Percentiles rank a stretch among this genome's conserved stretches.
Evolutionary conservation across 2,329 filamentous ascomycete species (phyloP).

Genomic region (Xylariaceae sp.): DNA sequence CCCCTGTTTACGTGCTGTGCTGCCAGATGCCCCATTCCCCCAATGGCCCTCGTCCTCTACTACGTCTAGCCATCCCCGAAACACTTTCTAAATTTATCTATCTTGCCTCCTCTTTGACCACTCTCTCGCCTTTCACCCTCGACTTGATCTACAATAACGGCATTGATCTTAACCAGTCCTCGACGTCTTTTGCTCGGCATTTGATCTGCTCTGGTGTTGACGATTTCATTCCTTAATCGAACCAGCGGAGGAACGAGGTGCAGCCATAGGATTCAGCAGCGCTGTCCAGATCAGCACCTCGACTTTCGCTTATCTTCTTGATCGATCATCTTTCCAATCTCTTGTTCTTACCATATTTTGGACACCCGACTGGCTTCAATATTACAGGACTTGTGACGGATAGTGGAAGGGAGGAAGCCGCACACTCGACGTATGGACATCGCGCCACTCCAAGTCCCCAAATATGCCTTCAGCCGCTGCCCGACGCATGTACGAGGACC

Average conservation of each 20-base stretch:
- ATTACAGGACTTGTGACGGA: too few relatives aligned
- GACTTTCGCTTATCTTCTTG: conserved; percentile 19
- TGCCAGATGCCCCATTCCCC: conserved; percentile 17
- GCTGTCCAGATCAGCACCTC: conserved; percentile 44
- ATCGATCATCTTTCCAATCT: conserved; percentile 23
- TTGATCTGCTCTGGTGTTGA: too few relatives aligned
- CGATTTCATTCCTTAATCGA: conserved; percentile 11
- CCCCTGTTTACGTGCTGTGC: conserved; percentile 18
- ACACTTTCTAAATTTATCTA: conserved; percentile 24
- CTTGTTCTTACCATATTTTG: too few relatives aligned
- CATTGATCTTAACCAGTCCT: too few relatives aligned
- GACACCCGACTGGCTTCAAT: too few relatives aligned
- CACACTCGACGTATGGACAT: not conserved
- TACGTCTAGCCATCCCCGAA: conserved; percentile 26
- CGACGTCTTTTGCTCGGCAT: too few relatives aligned
- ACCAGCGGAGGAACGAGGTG: conserved; percentile 22
- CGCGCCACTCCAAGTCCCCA: conserved; percentile 7
- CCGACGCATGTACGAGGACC: conserved; percentile 61
- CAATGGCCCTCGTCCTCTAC: conserved; percentile 25
- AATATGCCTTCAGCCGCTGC: conserved; percentile 61
- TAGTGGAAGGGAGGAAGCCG: conserved; percentile 3
- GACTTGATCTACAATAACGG: not conserved
- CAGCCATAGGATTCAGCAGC: conserved; percentile 48
- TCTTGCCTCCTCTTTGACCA: conserved; percentile 19
- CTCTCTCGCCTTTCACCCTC: conserved; percentile 8